Evolutionary conservation across 192 early-diverging fungal genomes (phyloP), one percentile per base, ranked within the genome.

Genomic region (Allomyces macrogynus): DNA sequence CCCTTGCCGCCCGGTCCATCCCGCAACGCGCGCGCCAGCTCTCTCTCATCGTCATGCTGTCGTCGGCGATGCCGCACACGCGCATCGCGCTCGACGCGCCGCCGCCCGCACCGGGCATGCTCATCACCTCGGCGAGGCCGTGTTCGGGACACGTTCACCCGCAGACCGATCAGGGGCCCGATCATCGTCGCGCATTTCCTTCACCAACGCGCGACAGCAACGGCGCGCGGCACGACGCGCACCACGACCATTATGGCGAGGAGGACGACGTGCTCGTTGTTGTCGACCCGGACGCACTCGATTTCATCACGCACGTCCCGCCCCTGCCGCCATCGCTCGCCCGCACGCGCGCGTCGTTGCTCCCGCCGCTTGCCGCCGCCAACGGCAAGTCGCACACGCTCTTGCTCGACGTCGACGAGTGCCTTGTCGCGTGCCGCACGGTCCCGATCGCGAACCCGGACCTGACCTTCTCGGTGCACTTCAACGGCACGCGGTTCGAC

Each of bases 401-500:
- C 32, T 81, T 84, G 0, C 66, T 86, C 65, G 84, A 86, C 63
- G 66, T 86, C 61, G 84, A 86, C 70, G 84, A 87, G 63, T 86
- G 85, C 0, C 73, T 87, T 11, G 85, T 87, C 10, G 85, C 86
- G 65, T 87, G 86, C 57, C 74, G 77, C 18, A 80, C 84, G 24
- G 75, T 67, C 20, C 69, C 66, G 40, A 69, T 78, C 54, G 78
- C 81, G 24, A 77, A 78, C 66, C 69, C 83, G 5, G 83, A 86
- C 67, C 64, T 86, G 32, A 69, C 74, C 16, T 87, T 87, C 32
- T 76, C 79, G 10, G 85, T 87, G 16, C 78, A 81, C 62, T 82
- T 83, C 73, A 83, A 86, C 43, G 77, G 77, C 3, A 63, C 75
- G n/a, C 74, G 75, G 26, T 82, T 81, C 76, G 74, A 76, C 64